Conservation (phyloP, 225 moss, liverwort and hornwort species). For the Straminergon stramineum region DNA sequence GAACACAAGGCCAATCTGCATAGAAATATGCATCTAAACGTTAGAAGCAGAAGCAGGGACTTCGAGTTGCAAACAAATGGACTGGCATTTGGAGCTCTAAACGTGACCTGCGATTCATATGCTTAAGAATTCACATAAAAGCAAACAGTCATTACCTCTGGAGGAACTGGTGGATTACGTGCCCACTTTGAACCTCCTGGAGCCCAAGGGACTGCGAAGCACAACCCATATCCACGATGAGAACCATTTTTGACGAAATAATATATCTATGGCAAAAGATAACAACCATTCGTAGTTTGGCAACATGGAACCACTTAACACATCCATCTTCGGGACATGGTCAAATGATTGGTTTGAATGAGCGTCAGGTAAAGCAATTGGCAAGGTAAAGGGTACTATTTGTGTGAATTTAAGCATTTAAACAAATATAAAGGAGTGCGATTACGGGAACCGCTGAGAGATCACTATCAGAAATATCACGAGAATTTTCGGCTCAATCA, state of each 20-base stretch:
- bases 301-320: background rate
- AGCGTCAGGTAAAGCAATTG: background rate
- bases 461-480: background rate
- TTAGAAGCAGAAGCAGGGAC: background rate
- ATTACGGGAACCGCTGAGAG: background rate
- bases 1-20: constrained; percentile 39
- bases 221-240: background rate
- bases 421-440: background rate
- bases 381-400: background rate
- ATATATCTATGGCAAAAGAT: background rate
- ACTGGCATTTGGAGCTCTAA: background rate
- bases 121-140: background rate
- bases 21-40: background rate
- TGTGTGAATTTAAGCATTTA: background rate
- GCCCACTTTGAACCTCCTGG: constrained; percentile 87
- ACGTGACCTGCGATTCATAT: background rate
- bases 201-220: constrained; percentile 73
- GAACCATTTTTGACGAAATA: background rate
- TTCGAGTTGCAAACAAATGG: background rate
- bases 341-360: background rate
- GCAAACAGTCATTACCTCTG: constrained; percentile 36
- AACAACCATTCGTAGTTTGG: background rate
- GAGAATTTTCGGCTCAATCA: background rate
- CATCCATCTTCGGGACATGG: background rate
- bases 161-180: constrained; percentile 82